Evolutionary conservation across 2,329 filamentous ascomycete species (phyloP), one percentile per base, ranked within the genome.

Genomic region (Fusarium succisae): DNA sequence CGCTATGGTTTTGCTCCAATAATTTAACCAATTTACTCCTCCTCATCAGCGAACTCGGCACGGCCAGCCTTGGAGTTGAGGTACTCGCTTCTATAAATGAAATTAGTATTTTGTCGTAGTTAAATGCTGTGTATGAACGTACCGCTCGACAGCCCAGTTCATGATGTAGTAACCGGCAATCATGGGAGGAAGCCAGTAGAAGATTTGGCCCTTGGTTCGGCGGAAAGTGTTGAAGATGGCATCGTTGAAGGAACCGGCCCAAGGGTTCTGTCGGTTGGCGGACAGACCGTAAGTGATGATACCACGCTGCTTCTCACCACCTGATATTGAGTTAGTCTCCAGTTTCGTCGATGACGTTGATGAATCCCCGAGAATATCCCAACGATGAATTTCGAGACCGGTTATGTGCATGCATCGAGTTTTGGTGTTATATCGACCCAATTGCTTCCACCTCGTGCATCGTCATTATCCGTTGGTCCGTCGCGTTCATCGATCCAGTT

Each of bases 171-270:
- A 99, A 77, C 90, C 95, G 77, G 88, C 84, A 74, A 96, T 79
- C 78, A 98, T 86, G 44, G 95, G 93, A 69, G 96, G 93, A 32
- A 92, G 89, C 84, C 95, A 91, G 90, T 95, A 99, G 78, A 98
- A 91, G 78, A 97, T 91, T 88, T 98, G 96, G 78, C 89, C 84
- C 83, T 91, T 92, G 86, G 93, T 93, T 80, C 96, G 91, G 84
- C 96, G 92, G 90, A 93, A 97, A 79, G 91, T 92, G 90, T 99
- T 99, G 92, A 98, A 98, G 87, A 98, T 86, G 81, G 95, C 96
- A 77, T 92, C 93, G 84, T 96, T 86, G 75, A 89, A 84, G 69
- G 92, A 87, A 79, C 94, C 94, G 74, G 94, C 94, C 77, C 97
- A 89, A 74, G 95, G 93, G 81, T 93, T 92, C 87, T 98, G 96